These are phyloP conservation scores for Pezicula carpinea DNA, from an alignment of 2,329 filamentous ascomycete species.

Conservation along the genomic window DNA sequence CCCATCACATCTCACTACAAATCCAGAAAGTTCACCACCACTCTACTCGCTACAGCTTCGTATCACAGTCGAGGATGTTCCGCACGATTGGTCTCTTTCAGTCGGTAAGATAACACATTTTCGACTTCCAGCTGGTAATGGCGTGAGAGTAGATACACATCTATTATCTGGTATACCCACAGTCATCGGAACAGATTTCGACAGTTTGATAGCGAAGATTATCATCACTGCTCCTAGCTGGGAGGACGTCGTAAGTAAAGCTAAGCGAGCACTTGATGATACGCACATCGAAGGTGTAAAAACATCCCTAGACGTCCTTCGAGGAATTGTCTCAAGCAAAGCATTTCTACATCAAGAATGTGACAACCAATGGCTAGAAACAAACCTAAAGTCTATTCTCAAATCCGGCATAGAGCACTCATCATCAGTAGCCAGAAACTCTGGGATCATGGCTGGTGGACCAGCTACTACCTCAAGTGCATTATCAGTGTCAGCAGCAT, in stretches of 20 bases:
- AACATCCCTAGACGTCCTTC: conserved; percentile 51
- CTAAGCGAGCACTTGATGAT: conserved; percentile 49
- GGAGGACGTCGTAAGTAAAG: conserved; percentile 47
- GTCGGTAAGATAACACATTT: conserved; percentile 55
- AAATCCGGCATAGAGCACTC: conserved; percentile 27
- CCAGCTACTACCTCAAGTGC: conserved; percentile 14
- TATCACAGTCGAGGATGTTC: conserved; percentile 37
- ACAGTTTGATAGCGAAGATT: conserved; percentile 43
- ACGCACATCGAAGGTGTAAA: conserved; percentile 51
- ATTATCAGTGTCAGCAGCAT: conserved; percentile 20
- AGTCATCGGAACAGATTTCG: conserved; percentile 41
- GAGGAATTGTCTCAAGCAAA: conserved; percentile 45
- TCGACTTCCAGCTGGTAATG: conserved; percentile 51
- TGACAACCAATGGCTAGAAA: conserved; percentile 55
- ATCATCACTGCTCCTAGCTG: conserved; percentile 43
- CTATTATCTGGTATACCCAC: conserved; percentile 31
- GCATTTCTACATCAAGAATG: conserved; percentile 44
- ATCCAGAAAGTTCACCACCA: conserved; percentile 27
- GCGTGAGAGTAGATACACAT: conserved; percentile 41
- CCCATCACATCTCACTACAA: conserved; percentile 24
- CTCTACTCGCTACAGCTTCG: conserved; percentile 39
- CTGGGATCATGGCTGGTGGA: conserved; percentile 13
- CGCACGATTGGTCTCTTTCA: conserved; percentile 47
- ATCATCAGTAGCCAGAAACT: conserved; percentile 30
- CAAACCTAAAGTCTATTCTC: conserved; percentile 34